Percentiles rank a stretch among this genome's conserved stretches.
phyloP scores from a whole-genome alignment of 164 flowering plant species.

The Aristolochia californica region DNA sequence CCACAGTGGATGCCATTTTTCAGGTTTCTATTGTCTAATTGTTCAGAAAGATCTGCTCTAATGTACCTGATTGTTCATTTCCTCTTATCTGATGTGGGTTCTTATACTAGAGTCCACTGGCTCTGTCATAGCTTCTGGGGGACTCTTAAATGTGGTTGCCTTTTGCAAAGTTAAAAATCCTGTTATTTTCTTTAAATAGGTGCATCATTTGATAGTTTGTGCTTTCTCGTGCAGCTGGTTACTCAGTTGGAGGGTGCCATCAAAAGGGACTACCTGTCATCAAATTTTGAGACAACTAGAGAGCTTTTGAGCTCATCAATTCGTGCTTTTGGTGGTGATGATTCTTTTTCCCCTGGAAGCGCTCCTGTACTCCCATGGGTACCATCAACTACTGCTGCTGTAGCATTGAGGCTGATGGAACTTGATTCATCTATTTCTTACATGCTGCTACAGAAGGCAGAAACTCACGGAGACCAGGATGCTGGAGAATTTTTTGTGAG shows the following conservation, averaged over 20 bases:
- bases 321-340: conserved; percentile 11
- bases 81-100: too few species aligned
- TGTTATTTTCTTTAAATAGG: too few species aligned
- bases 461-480: conserved; percentile 31
- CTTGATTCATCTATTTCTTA: conserved; percentile 62
- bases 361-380: conserved; percentile 71
- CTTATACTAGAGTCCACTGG: too few species aligned
- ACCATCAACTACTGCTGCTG: conserved; percentile 78
- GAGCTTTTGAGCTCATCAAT: conserved; percentile 38
- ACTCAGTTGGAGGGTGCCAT: conserved; percentile 50
- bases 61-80: too few species aligned
- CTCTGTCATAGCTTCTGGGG: too few species aligned
- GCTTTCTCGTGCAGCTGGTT: conserved; percentile 30
- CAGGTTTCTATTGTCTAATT: conserved; percentile 32
- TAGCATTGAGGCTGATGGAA: conserved; percentile 71
- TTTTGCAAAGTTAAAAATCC: too few species aligned
- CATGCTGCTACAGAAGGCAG: conserved; percentile 38
- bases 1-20: conserved; percentile 52
- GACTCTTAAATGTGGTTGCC: too few species aligned
- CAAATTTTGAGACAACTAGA: conserved; percentile 52
- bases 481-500: conserved; percentile 43
- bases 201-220: neutral
- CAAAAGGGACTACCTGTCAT: conserved; percentile 45
- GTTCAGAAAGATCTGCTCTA: too few species aligned
- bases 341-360: conserved; percentile 13